Conservation (phyloP, 202 grass and related monocot species). For the Carex sylvatica region DNA sequence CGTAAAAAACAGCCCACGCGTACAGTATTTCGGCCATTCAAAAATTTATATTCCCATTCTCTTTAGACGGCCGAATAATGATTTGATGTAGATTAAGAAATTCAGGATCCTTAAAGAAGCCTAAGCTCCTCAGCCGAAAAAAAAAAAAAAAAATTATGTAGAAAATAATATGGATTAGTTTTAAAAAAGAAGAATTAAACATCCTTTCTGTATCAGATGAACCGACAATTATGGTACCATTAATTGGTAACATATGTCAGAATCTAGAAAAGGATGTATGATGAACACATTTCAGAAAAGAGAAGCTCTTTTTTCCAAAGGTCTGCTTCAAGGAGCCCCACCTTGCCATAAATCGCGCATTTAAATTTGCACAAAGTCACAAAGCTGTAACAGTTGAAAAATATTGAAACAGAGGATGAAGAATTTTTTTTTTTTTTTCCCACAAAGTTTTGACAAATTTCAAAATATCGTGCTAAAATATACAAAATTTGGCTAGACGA, state of each 20-base stretch:
- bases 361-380: constrained; percentile 6
- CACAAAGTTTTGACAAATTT: neutral
- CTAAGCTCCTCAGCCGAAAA: no score
- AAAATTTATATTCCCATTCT: no score
- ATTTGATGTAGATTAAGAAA: no score
- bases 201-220: neutral
- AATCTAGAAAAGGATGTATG: constrained; percentile 12
- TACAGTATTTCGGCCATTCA: no score
- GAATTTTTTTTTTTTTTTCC: neutral
- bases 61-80: no score
- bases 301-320: constrained; percentile 2
- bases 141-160: no score
- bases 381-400: neutral
- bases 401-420: neutral
- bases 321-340: neutral
- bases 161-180: neutral
- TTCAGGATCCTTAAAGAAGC: no score
- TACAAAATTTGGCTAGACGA: no score
- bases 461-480: no score
- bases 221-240: neutral
- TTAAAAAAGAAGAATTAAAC: neutral
- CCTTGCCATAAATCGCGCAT: neutral
- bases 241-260: constrained; percentile 6
- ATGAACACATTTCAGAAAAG: neutral
- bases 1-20: no score